Base-by-base conservation (phyloP, 2,329 filamentous ascomycete species). In the Stylonectria norvegica region DNA sequence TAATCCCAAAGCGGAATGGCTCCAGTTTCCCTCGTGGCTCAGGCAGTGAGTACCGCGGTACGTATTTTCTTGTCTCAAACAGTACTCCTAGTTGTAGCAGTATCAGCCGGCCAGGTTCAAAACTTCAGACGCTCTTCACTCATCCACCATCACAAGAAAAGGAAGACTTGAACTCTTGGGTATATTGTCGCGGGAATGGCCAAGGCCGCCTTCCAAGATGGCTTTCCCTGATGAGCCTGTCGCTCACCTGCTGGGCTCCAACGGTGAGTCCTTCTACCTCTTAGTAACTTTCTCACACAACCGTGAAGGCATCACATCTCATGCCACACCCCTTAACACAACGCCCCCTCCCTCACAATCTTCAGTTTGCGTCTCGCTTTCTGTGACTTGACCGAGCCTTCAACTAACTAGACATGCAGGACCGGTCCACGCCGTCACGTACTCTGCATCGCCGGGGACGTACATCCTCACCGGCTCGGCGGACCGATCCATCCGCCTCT, bases 381-480 rank as follows among this genome's bases (percentile, higher is more conserved):
- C n/a, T n/a, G n/a, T n/a, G n/a, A n/a, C n/a, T n/a, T n/a, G n/a
- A n/a, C n/a, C 22, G 19, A 25, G 25, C 20, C 20, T 25, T 23
- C 29, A 18, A n/a, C n/a, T n/a, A n/a, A n/a, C n/a, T n/a, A n/a
- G n/a, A 43, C 35, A 17, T 28, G 19, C 56, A 86, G 83, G 81
- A 43, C 82, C 85, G 23, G 74, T 89, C 35, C 86, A 89, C 61
- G 79, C 85, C 34, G 71, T 89, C 38, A 72, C 79, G 37, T 89
- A 89, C 66, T 89, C 85, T 38, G 78, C 83, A 45, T 80, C 78
- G 10, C 79, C 84, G 12, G 84, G 83, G 28, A 84, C 82, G 4
- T 89, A 89, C 59, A 78, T 96, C 60, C 78, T 97, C 43, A 89
- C 89, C 23, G 90, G 91, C 57, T 89, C 85, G 22, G 79, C 87